These are phyloP conservation scores for Nannochloris sp. DNA, from an alignment of 139 green algal genomes.

Conservation along the genomic window DNA sequence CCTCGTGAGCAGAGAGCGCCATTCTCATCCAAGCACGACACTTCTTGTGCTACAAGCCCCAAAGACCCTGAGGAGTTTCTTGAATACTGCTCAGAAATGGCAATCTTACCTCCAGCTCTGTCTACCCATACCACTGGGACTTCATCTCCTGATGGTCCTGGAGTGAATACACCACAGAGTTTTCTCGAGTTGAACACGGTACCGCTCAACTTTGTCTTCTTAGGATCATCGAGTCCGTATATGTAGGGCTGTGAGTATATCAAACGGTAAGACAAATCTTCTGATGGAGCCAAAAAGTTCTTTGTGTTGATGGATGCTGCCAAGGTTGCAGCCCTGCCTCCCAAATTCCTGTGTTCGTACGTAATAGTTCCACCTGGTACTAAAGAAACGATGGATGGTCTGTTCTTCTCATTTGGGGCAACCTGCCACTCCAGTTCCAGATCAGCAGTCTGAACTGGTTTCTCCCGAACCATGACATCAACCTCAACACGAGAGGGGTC, in stretches of 20 bases:
- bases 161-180: conserved; percentile 14
- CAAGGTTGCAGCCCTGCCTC: conserved; percentile 39
- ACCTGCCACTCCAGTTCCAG: conserved; percentile 60
- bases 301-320: conserved; percentile 49
- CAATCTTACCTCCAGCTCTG: conserved; percentile 73
- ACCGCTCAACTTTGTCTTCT: conserved; percentile 32
- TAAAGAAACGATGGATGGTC: conserved; percentile 38
- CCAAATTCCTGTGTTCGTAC: conserved; percentile 65
- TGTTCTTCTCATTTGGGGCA: conserved; percentile 42
- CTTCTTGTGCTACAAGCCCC: conserved; percentile 66
- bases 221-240: conserved; percentile 40
- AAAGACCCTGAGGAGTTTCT: conserved; percentile 39
- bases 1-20: conserved; percentile 26
- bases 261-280: conserved; percentile 66
- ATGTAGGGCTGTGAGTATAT: conserved; percentile 58
- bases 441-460: conserved; percentile 45
- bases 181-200: conserved; percentile 59
- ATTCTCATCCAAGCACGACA: conserved; percentile 54
- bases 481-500: conserved; percentile 54
- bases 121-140: conserved; percentile 90
- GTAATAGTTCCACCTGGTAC: conserved; percentile 41
- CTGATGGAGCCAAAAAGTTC: conserved; percentile 60
- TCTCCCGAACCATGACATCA: conserved; percentile 66
- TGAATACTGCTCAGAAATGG: conserved; percentile 43
- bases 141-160: conserved; percentile 55